Percentiles rank a stretch among this genome's conserved stretches.
These are phyloP conservation scores for Corrigiola litoralis DNA, from an alignment of 179 eudicot genomes.

Conservation along the genomic window DNA sequence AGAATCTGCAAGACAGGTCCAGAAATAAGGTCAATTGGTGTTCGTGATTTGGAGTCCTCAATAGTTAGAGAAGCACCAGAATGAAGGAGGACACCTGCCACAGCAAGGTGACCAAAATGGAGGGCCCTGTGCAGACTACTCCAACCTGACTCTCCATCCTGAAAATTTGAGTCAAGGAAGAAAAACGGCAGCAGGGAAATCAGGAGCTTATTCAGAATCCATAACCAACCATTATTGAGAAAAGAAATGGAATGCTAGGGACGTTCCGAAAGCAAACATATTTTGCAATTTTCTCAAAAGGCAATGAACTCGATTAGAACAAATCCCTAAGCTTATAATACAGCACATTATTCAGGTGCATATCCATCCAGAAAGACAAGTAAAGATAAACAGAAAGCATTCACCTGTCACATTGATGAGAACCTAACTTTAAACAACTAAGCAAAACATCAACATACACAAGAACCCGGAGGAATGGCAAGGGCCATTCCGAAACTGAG, in stretches of 20 bases:
- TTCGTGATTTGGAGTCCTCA: conserved; percentile 86
- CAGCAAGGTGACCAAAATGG: conserved; percentile 94
- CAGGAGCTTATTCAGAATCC: background rate
- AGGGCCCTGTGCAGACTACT: conserved; percentile 97
- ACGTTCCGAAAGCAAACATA: too few species aligned
- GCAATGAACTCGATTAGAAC: too few species aligned
- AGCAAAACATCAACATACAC: too few species aligned
- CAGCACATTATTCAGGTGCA: background rate
- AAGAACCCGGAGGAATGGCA: background rate
- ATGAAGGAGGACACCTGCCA: conserved; percentile 82
- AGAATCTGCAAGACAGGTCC: conserved; percentile 73
- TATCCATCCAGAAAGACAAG: background rate
- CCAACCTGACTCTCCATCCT: conserved; percentile 99
- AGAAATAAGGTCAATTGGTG: conserved; percentile 88
- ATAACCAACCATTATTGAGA: background rate
- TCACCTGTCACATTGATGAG: too few species aligned
- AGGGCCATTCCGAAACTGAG: background rate
- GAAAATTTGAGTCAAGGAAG: conserved; percentile 7
- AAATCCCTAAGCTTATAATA: too few species aligned
- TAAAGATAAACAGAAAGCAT: too few species aligned
- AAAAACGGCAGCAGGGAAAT: background rate
- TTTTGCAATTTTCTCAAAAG: too few species aligned
- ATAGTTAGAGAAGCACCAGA: conserved; percentile 69
- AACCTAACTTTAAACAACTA: too few species aligned
- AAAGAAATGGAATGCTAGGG: too few species aligned